Conservation (phyloP, 2,329 filamentous ascomycete genomes). For the Colletotrichum destructivum region DNA sequence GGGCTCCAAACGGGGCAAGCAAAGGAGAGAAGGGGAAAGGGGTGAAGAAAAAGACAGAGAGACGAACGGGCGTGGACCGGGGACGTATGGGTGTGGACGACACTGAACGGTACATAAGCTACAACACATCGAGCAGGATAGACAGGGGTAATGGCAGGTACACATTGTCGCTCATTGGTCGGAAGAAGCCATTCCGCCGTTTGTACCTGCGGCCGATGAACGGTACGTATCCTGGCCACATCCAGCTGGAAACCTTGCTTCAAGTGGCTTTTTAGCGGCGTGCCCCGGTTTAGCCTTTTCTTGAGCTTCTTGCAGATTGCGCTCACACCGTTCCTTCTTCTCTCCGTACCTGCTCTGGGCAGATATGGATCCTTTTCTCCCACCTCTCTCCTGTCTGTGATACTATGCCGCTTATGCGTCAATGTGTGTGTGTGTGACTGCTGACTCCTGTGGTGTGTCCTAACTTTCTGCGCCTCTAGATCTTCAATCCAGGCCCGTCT, state of each 20-base stretch:
- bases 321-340: too few species aligned
- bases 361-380: neutral
- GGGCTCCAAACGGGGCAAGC: neutral
- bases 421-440: neutral
- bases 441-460: neutral
- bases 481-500: conserved; percentile 3
- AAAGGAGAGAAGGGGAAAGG: neutral
- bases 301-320: neutral
- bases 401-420: neutral
- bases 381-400: neutral
- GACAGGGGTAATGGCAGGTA: conserved; percentile 33
- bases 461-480: conserved; percentile 6
- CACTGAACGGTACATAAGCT: neutral
- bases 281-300: conserved; percentile 35
- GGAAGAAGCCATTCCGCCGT: conserved; percentile 34
- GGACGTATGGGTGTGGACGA: conserved; percentile 12
- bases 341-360: neutral
- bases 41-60: neutral
- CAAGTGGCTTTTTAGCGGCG: conserved; percentile 22
- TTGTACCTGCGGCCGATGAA: conserved; percentile 38
- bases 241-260: conserved; percentile 9
- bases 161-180: conserved; percentile 23
- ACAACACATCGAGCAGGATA: neutral
- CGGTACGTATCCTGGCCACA: conserved; percentile 13
- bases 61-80: conserved; percentile 16